Evolutionary conservation across 371 early-diverging fungal genomes (phyloP), one percentile per base, ranked within the genome.

Genomic region (Mortierella sp.): DNA sequence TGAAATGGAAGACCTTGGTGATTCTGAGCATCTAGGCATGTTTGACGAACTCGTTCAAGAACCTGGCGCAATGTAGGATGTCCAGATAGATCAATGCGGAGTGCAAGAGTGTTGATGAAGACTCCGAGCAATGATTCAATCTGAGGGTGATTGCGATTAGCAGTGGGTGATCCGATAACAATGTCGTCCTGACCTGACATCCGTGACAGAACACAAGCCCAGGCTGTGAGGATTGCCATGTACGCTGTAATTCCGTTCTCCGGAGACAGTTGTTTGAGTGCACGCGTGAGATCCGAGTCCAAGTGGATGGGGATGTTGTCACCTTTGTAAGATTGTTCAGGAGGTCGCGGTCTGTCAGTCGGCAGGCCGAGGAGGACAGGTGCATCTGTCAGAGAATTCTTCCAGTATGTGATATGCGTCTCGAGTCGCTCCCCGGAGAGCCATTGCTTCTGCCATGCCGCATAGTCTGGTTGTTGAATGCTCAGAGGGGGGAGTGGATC

Each of bases 91-190:
- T 52, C 31, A 26, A 61, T 41, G 30, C 53, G 53, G 4, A 61
- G 31, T 13, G 61, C 61, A 12, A 60, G 52, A 26, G 52, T 60
- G 30, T 60, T 60, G 41, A 60, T 52, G 42, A 60, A 60, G 61
- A 60, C 41, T 23, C 61, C 53, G 31, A 61, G 12, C 27, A 52
- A 19, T n/a, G 14, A 14, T 21, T 61, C 53, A 31, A 51, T 23
- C 10, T 51, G 45, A 12, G 13, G 42, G 21, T 51, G 41, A 34
- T 30, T 28, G 31, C 46, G 52, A 31, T 61, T 61, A 4, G 51
- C 52, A 14, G 51, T 52, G 2, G 45, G 61, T 14, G 61, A 26
- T 5, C 43, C 61, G 26, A 61, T 53, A 10, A 53, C 31, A 31
- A 61, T 8, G 21, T 61, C 53, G 21, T 52, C 45, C 30, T 61